phyloP scores from a whole-genome alignment of 108 stramenopile genomes.

The Nitzschia sp. region DNA sequence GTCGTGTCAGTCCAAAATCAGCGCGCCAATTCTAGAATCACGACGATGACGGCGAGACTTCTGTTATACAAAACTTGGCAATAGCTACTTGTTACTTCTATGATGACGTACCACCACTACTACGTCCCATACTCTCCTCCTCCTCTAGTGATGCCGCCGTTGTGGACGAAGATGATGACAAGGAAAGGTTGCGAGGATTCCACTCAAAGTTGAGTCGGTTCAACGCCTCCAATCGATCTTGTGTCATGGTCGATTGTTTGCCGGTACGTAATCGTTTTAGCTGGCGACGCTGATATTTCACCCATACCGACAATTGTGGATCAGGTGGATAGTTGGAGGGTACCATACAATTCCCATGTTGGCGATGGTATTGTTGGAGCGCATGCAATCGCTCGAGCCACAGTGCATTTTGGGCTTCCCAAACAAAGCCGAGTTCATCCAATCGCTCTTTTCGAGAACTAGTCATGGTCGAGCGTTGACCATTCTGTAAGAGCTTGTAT shows the following conservation, averaged over 20 bases:
- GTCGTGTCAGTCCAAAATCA: too few species aligned
- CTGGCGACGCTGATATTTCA: constrained; percentile 55
- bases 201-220: constrained; percentile 51
- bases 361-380: constrained; percentile 14
- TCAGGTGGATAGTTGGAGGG: constrained; percentile 40
- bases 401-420: constrained; percentile 45
- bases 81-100: too few species aligned
- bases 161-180: too few species aligned
- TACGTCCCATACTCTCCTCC: too few species aligned
- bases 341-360: constrained; percentile 44
- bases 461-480: constrained; percentile 44
- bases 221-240: constrained; percentile 40
- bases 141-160: too few species aligned
- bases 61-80: too few species aligned
- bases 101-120: too few species aligned
- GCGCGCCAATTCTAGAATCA: too few species aligned
- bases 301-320: constrained; percentile 51
- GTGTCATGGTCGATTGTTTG: constrained; percentile 42
- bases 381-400: constrained; percentile 38
- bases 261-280: constrained; percentile 46
- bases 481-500: constrained; percentile 48
- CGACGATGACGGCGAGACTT: too few species aligned
- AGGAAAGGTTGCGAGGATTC: constrained; percentile 50
- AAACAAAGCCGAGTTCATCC: constrained; percentile 50
- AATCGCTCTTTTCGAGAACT: constrained; percentile 42